These are phyloP conservation scores for Bisporella sp. DNA, from an alignment of 2,329 filamentous ascomycete species.

Conservation along the genomic window DNA sequence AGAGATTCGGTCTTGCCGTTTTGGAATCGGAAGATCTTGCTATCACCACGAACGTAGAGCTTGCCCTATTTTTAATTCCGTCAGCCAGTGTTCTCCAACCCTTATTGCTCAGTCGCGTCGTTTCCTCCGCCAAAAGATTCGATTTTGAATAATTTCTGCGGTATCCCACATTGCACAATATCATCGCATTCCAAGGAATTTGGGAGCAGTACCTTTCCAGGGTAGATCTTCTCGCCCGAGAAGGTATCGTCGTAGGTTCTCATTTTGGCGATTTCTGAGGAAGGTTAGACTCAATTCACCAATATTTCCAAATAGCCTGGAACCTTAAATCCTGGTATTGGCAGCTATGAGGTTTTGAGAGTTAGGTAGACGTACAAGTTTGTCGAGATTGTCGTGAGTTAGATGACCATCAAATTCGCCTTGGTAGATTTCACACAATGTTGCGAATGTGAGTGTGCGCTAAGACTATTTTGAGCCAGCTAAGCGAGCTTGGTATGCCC, in stretches of 20 bases:
- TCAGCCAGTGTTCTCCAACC: slow-evolving; percentile 19
- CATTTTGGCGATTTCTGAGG: slow-evolving; percentile 20
- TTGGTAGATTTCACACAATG: no score
- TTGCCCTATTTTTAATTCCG: slow-evolving; percentile 64
- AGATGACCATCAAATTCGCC: no score
- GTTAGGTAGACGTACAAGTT: no score
- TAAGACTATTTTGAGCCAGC: no score
- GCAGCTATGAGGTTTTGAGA: no score
- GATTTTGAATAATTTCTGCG: not conserved
- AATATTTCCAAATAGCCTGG: no score
- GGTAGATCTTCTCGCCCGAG: slow-evolving; percentile 73
- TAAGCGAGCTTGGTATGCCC: no score
- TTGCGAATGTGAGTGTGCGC: no score
- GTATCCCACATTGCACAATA: slow-evolving; percentile 1
- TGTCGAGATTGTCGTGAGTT: no score
- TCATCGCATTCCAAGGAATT: slow-evolving; percentile 13
- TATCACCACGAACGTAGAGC: slow-evolving; percentile 98
- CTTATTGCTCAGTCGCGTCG: slow-evolving; percentile 1
- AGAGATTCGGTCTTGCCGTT: slow-evolving; percentile 99
- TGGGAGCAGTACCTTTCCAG: slow-evolving; percentile 60
- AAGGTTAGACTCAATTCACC: no score
- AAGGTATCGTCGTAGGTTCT: slow-evolving; percentile 65
- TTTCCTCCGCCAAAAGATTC: slow-evolving; percentile 4
- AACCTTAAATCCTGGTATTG: no score
- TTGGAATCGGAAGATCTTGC: slow-evolving; percentile 99